These are phyloP conservation scores for Pleurotus citrinopileatus DNA, from an alignment of 768 basidiomycete species.

Conservation along the genomic window DNA sequence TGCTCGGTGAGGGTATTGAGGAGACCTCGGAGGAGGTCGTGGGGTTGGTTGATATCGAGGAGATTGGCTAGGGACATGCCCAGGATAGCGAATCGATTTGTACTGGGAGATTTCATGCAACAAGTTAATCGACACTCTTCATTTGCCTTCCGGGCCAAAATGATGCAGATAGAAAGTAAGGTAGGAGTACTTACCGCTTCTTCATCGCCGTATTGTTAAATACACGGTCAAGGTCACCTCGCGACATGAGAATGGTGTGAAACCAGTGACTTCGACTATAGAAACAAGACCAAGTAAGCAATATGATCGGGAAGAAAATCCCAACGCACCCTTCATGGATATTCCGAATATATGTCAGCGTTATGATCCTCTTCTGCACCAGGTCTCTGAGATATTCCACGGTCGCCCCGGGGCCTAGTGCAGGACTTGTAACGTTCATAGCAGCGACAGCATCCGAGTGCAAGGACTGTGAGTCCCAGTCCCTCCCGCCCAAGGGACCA, in stretches of 20 bases:
- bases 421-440: slow-evolving; percentile 38
- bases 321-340: slow-evolving; percentile 79
- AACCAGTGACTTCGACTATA: slow-evolving; percentile 81
- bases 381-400: slow-evolving; percentile 78
- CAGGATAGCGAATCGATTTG: slow-evolving; percentile 78
- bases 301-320: slow-evolving; percentile 2
- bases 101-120: slow-evolving; percentile 54
- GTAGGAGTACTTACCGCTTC: slow-evolving; percentile 51
- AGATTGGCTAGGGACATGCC: slow-evolving; percentile 84
- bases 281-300: background rate
- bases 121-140: too few species aligned
- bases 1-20: slow-evolving; percentile 72
- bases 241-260: slow-evolving; percentile 80
- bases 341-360: slow-evolving; percentile 80
- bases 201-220: slow-evolving; percentile 77
- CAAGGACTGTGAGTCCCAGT: slow-evolving; percentile 73
- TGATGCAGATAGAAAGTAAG: background rate
- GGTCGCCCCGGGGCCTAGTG: slow-evolving; percentile 54
- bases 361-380: slow-evolving; percentile 81
- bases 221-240: slow-evolving; percentile 66
- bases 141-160: too few species aligned
- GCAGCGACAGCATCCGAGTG: slow-evolving; percentile 41
- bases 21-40: slow-evolving; percentile 76
- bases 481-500: slow-evolving; percentile 41
- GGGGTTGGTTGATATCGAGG: slow-evolving; percentile 77